Conservation (phyloP, 2,329 filamentous ascomycete species). For the Chaetomium olivaceum region DNA sequence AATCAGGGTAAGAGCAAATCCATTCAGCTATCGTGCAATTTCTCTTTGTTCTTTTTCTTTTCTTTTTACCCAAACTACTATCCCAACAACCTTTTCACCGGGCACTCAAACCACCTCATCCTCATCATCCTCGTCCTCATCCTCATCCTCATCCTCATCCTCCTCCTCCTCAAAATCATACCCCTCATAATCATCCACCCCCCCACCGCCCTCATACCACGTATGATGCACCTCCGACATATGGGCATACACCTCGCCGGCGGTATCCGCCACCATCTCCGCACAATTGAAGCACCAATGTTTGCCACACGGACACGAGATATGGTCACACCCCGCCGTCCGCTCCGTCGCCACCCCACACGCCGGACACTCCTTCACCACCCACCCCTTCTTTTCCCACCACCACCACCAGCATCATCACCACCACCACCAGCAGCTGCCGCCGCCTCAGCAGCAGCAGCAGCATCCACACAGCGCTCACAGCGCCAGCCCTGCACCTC, state of each 20-base stretch:
- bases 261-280: slow-evolving; percentile 26
- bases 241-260: slow-evolving; percentile 41
- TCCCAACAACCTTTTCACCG: no score
- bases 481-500: slow-evolving; percentile 44
- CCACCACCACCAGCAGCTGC: slow-evolving; percentile 3
- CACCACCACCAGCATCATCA: slow-evolving; percentile 36
- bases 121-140: no score
- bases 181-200: slow-evolving; percentile 14
- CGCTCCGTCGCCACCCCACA: slow-evolving; percentile 47
- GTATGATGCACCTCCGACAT: slow-evolving; percentile 40
- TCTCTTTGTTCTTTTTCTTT: background rate
- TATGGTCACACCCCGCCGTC: slow-evolving; percentile 49
- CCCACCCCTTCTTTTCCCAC: slow-evolving; percentile 43
- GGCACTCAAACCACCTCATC: background rate
- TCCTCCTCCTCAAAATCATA: slow-evolving; percentile 19
- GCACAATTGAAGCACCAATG: slow-evolving; percentile 54
- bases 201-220: slow-evolving; percentile 25
- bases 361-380: slow-evolving; percentile 44
- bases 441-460: slow-evolving; percentile 4
- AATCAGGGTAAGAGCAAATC: no score
- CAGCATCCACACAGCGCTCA: slow-evolving; percentile 39
- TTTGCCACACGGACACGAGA: slow-evolving; percentile 44
- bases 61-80: background rate
- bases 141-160: background rate
- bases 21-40: no score